Evolutionary conservation across 2,329 filamentous ascomycete genomes (phyloP), one percentile per base, ranked within the genome.

Genomic region (Pestalotiopsis sp.): DNA sequence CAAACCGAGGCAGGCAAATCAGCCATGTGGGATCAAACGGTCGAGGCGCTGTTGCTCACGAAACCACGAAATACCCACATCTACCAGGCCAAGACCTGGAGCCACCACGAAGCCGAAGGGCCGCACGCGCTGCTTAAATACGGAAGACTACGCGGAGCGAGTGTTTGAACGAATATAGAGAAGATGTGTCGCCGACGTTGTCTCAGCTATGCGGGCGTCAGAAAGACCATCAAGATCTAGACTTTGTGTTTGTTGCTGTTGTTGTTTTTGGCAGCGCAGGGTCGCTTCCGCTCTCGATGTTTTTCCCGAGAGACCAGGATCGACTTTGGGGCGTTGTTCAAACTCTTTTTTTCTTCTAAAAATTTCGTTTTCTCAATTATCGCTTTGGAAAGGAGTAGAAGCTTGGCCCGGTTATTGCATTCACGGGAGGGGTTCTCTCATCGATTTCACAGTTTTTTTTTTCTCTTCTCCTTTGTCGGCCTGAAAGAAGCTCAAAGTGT

Each of bases 401-500:
- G 27, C 14, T 31, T 66, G 61, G 20, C 31, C 27, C 14, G 45
- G 38, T 49, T 23, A 66, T 49, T 36, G 45, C 17, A 20, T 56
- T 39, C 17, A 39, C 13, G 23, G 64, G 64, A 11, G 64, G 20
- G n/a, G 57, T 52, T 38, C 23, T 56, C 45, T 56, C 23, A 64
- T 56, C 38, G 20, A 23, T 63, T 64, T 36, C 31, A 36, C 31
- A 36, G 31, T 36, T 36, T 36, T 9, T 36, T 31, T 36, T 36
- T 66, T 11, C 17, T 39, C 17, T 39, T 45, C 60, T 62, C 57
- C 57, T 60, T 49, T 62, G 65, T 67, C 65, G 61, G 61, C 61
- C 64, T 45, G 59, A 49, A 59, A 64, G 52, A 67, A 67, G 61
- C 66, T 61, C 72, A 66, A 73, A 73, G 72, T 74, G 72, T 74